A percentile compares a stretch with the other conserved stretches of the same genome.
Evolutionary conservation across 306 rosid species (phyloP).

Genomic region (Casuarina equisetifolia): DNA sequence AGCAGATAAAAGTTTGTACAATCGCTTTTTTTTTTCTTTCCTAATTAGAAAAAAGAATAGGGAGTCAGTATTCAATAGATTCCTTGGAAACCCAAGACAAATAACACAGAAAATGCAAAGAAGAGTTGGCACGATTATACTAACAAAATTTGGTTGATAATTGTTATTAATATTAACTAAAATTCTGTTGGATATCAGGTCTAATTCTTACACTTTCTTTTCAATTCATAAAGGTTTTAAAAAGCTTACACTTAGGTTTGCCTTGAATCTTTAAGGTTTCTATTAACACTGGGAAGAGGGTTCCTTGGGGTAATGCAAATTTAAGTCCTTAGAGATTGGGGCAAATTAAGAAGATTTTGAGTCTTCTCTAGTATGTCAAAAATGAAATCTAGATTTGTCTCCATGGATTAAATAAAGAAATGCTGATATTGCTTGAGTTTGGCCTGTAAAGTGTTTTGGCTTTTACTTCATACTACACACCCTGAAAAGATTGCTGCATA

Average conservation of each 20-base stretch:
- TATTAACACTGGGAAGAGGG: not conserved
- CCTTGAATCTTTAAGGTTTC: slow-evolving; percentile 1
- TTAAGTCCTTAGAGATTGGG: not conserved
- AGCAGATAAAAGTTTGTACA: not conserved
- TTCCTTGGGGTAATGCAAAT: not conserved
- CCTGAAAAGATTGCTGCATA: not conserved
- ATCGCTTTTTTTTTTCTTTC: no score
- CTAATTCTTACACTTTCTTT: not conserved
- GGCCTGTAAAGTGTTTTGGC: not conserved
- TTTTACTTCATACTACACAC: not conserved
- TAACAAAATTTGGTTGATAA: not conserved
- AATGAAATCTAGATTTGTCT: not conserved
- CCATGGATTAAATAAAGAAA: not conserved
- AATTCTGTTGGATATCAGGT: not conserved
- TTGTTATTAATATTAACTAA: not conserved
- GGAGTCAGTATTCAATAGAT: not conserved
- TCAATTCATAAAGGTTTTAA: not conserved
- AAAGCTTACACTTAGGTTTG: not conserved
- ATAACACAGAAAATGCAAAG: not conserved
- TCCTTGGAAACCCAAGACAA: not conserved
- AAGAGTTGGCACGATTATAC: not conserved
- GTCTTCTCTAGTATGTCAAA: not conserved
- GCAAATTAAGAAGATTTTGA: not conserved
- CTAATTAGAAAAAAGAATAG: not conserved
- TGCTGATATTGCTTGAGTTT: not conserved